These are phyloP conservation scores for Deakozyma indianensis DNA, from an alignment of 805 yeast genomes.

Conservation along the genomic window DNA sequence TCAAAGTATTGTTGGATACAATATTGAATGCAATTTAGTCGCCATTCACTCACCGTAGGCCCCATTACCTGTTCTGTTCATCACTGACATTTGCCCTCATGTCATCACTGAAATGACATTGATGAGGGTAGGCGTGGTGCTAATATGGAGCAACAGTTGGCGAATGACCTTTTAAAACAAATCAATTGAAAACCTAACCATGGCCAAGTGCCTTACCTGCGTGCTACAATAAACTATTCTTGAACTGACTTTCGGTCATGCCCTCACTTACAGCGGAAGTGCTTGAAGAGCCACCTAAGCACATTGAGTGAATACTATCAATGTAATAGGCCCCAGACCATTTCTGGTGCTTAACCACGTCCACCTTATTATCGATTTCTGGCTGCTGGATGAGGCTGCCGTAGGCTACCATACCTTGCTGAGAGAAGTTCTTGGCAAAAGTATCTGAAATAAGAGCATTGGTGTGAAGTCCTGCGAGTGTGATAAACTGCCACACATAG, in stretches of 20 bases:
- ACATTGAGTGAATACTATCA: slow-evolving; percentile 77
- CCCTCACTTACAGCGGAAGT: slow-evolving; percentile 99
- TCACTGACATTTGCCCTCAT: too few relatives aligned
- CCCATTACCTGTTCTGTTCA: too few relatives aligned
- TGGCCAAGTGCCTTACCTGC: too few relatives aligned
- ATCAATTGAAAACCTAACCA: too few relatives aligned
- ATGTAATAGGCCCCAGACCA: slow-evolving; percentile 99
- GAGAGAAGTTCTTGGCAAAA: slow-evolving; percentile 64
- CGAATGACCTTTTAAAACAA: too few relatives aligned
- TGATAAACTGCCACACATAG: slow-evolving; percentile 94
- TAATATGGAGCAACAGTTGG: too few relatives aligned
- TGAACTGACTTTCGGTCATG: slow-evolving; percentile 94
- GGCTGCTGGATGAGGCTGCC: slow-evolving; percentile 76
- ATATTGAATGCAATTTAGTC: too few relatives aligned
- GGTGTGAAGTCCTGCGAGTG: slow-evolving; percentile 93
- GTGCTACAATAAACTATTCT: slow-evolving; percentile 19
- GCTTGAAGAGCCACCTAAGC: slow-evolving; percentile 85
- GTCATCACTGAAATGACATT: too few relatives aligned
- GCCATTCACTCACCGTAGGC: too few relatives aligned
- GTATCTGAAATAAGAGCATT: slow-evolving; percentile 83
- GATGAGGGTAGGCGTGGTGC: too few relatives aligned
- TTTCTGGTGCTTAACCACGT: slow-evolving; percentile 93
- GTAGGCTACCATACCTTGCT: slow-evolving; percentile 90
- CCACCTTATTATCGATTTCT: slow-evolving; percentile 81
- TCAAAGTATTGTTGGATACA: too few relatives aligned